Conservation (phyloP, 1,139 yeast genomes). For the Nadsonia starkeyi-henricii region DNA sequence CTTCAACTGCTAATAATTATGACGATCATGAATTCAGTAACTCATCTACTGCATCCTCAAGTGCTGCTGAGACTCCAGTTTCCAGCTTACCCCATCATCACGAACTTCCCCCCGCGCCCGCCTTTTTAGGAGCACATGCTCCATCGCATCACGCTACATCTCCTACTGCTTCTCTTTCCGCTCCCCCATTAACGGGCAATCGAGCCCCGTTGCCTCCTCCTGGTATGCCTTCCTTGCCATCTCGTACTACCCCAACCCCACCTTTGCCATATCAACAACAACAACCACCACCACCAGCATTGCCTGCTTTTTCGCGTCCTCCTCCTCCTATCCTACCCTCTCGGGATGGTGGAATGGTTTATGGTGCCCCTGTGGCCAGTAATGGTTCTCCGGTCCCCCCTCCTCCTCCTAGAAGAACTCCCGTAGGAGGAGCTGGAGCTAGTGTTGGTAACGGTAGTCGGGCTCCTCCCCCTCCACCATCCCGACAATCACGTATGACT, state of each 20-base stretch:
- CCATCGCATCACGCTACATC: not conserved
- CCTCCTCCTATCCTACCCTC: conserved; percentile 10
- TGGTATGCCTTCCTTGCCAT: conserved; percentile 12
- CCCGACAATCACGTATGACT: conserved; percentile 16
- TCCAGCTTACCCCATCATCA: conserved; percentile 5
- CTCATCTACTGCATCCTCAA: conserved; percentile 10
- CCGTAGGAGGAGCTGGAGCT: conserved; percentile 8
- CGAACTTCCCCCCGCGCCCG: not conserved
- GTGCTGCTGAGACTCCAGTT: conserved; percentile 11
- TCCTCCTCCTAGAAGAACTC: not conserved
- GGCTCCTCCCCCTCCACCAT: conserved; percentile 14
- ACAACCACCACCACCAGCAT: conserved; percentile 12
- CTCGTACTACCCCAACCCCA: conserved; percentile 14
- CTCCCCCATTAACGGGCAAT: conserved; percentile 12
- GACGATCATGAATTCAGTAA: conserved; percentile 8
- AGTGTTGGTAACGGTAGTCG: conserved; percentile 10
- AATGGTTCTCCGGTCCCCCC: conserved; percentile 9
- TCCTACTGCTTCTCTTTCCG: conserved; percentile 12
- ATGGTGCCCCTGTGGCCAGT: not conserved
- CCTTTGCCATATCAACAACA: conserved; percentile 3
- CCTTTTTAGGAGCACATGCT: not conserved
- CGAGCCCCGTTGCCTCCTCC: conserved; percentile 10
- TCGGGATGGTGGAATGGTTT: not conserved
- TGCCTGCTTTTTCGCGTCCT: conserved; percentile 13
- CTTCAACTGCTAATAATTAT: conserved; percentile 8